Base-by-base conservation (phyloP, 257 asterid species). In the Eustoma russellianum region DNA sequence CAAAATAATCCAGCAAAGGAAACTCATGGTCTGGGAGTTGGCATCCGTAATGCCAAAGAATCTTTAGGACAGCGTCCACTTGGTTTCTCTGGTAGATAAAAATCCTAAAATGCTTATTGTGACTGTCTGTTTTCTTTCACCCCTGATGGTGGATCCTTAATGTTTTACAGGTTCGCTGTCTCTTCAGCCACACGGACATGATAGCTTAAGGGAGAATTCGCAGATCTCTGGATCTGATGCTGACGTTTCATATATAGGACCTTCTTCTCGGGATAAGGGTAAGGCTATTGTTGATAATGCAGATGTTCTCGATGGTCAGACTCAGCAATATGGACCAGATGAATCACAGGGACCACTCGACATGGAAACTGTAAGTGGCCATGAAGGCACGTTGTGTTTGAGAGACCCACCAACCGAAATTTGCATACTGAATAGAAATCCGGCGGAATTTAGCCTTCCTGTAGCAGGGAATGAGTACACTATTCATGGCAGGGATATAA, bases 381-480 rank as follows among this genome's bases (percentile, higher is more conserved):
- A 18, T n/a, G 52, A 16, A 53, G 8, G 41, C 54, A 35, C 24
- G 34, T 28, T 51, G 47, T 48, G 67, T 6, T 9, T 35, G 19
- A 67, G 38, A 14, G 33, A 7, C 13, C 28, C 51, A 5, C 33
- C 35, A 13, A 61, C 60, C 5, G 58, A 52, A 33, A 15, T 38
- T 7, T 48, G 77, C 17, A 19, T 43, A 12, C 70, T 69, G 17
- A 86, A 90, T 57, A 62, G 63, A 43, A 90, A 83, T 65, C 98
- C 98, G 7, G 85, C 81, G 43, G 96, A 91, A 16, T 77, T 88
- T 58, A 74, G 75, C 67, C 3, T 63, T 17, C 84, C 78, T 8
- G 77, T 69, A 30, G 74, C 81, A 44, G 69, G 73, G 55, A 79
- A 79, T 46, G 58, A 55, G 63, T 84, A 45, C 66, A 82, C 85